Conservation (phyloP, 2,329 filamentous ascomycete species). For the Epichloe aotearoae region DNA sequence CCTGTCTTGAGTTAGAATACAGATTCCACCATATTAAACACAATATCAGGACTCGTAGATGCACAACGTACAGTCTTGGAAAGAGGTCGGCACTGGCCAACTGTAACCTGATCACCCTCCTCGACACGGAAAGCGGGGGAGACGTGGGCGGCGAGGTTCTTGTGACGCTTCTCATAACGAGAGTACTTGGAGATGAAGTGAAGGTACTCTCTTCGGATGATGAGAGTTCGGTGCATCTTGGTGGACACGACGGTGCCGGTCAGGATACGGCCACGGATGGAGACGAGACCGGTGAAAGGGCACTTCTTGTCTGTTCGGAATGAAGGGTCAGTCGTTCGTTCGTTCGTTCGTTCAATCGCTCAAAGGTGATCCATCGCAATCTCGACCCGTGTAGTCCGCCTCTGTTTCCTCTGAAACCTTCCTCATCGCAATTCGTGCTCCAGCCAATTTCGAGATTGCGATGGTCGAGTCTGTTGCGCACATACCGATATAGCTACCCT, state of each 20-base stretch:
- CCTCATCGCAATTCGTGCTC: constrained; percentile 3
- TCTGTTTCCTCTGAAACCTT: not conserved
- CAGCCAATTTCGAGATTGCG: constrained; percentile 3
- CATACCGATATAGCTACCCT: constrained; percentile 98
- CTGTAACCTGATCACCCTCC: constrained; percentile 98
- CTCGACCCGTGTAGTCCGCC: not conserved
- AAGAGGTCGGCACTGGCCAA: constrained; percentile 97
- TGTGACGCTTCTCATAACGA: constrained; percentile 99
- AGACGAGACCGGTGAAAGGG: constrained; percentile 98
- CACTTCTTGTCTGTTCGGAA: constrained; percentile 88
- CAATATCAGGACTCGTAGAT: no score
- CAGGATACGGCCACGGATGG: constrained; percentile 99
- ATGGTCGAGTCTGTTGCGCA: constrained; percentile 19
- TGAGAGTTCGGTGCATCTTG: constrained; percentile 99
- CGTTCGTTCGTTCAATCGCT: not conserved
- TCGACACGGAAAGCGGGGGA: constrained; percentile 99
- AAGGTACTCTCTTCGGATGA: constrained; percentile 99
- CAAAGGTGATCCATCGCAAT: not conserved
- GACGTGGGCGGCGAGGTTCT: constrained; percentile 98
- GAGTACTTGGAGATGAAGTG: constrained; percentile 99
- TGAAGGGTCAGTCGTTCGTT: constrained; percentile 1
- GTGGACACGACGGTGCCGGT: constrained; percentile 98
- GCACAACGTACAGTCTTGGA: constrained; percentile 89
- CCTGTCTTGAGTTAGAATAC: constrained; percentile 36
- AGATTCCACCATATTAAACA: not conserved